These are phyloP conservation scores for Cajanus cajan DNA, from an alignment of 306 rosid species.

Conservation along the genomic window DNA sequence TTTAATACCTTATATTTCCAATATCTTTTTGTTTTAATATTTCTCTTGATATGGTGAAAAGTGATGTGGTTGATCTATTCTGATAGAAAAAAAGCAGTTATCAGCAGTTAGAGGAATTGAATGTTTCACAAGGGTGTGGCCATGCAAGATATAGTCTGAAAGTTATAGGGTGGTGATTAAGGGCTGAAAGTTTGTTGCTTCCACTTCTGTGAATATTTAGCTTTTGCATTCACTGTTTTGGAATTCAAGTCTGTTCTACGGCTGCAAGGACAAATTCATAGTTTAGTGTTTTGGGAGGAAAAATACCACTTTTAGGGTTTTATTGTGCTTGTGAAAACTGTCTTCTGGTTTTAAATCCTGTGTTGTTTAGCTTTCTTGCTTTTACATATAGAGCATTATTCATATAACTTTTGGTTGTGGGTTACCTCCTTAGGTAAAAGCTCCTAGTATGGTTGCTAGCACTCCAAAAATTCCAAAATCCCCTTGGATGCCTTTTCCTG, in stretches of 20 bases:
- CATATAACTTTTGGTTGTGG: slow-evolving; percentile 36
- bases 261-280: neutral
- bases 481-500: slow-evolving; percentile 82
- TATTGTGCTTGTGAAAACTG: slow-evolving; percentile 4
- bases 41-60: neutral
- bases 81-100: neutral
- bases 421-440: slow-evolving; percentile 43
- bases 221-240: neutral
- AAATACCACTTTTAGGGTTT: neutral
- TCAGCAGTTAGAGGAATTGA: neutral
- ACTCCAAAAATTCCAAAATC: slow-evolving; percentile 56
- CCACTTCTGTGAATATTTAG: neutral
- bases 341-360: slow-evolving; percentile 9
- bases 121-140: neutral
- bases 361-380: neutral
- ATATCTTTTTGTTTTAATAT: neutral
- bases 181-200: neutral
- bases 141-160: neutral
- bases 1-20: neutral
- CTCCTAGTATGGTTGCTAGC: slow-evolving; percentile 48
- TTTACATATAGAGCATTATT: neutral
- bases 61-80: neutral
- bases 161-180: neutral
- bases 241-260: neutral
- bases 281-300: neutral